Evolutionary conservation across 164 flowering plant genomes (phyloP), one percentile per base, ranked within the genome.

Genomic region (Aristolochia californica): DNA sequence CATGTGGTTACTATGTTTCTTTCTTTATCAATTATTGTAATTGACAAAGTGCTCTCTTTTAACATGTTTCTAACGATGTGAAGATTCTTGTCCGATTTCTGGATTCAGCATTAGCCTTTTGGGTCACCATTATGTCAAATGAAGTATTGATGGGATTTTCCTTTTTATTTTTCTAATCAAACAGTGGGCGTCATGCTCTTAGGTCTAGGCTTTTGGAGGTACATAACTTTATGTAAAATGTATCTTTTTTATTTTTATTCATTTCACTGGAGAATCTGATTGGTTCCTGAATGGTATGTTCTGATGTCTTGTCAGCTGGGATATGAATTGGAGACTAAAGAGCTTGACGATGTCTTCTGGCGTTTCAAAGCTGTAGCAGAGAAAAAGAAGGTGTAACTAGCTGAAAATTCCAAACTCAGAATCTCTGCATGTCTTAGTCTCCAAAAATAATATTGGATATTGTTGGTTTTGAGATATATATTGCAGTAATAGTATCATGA

Each of bases 171-270:
- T 0, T 34, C 14, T n/a, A n/a, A n/a, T n/a, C 13, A 18, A 69
- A 49, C 69, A 94, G 99, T 79, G 97, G 99, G 44, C 91, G 99
- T 12, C 97, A 86, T 83, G 99, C 99, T 56, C 65, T 93, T 70
- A 84, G 56, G 68, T 74, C 82, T 44, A 77, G 77, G 54, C 80
- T 93, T 59, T 53, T 70, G 62, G 88, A 93, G 99, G 99, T 89
- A 73, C 5, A 18, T 52, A 8, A 26, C 14, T 53, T 57, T 47
- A 24, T 22, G 38, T 26, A 4, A 4, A 25, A 15, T 54, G 45
- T n/a, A 27, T 43, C 17, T 23, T 23, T 2, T 26, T 25, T 23
- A 26, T 4, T 28, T 13, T 27, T 58, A 25, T 23, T 45, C 23
- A 1, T 12, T 15, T 56, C 59, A 16, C 10, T 20, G 18, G 5